Percentiles rank a stretch among this genome's conserved stretches.
phyloP scores from a whole-genome alignment of 176 grass and related monocot genomes.

The Oryza coarctata region DNA sequence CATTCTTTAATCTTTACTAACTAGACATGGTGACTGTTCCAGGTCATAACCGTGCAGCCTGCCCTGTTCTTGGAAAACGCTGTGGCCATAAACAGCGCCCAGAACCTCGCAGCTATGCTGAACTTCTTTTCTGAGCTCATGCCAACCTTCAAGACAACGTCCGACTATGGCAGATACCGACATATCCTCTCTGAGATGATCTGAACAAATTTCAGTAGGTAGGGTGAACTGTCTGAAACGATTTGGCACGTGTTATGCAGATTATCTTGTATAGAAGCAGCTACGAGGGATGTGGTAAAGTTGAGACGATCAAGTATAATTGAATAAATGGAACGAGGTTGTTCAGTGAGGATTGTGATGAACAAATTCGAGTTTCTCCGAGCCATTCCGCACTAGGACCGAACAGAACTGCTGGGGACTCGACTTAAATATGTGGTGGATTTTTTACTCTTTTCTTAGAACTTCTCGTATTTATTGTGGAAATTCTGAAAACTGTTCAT shows the following conservation, averaged over 20 bases:
- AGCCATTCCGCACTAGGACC: too few relatives aligned
- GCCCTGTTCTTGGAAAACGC: conserved; percentile 82
- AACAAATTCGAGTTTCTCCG: too few relatives aligned
- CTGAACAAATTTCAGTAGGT: conserved; percentile 26
- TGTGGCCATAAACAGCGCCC: conserved; percentile 51
- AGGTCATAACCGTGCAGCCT: conserved; percentile 91
- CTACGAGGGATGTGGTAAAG: neutral
- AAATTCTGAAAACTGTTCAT: neutral
- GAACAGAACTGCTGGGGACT: too few relatives aligned
- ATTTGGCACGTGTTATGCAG: neutral
- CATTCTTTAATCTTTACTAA: conserved; percentile 3
- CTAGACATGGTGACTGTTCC: neutral
- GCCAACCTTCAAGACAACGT: conserved; percentile 72
- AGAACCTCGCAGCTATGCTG: conserved; percentile 67
- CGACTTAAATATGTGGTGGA: neutral
- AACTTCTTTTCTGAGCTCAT: conserved; percentile 82
- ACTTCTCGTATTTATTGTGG: neutral
- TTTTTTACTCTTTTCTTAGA: neutral
- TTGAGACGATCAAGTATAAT: neutral
- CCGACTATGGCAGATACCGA: conserved; percentile 64
- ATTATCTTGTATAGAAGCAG: neutral
- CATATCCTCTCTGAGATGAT: conserved; percentile 71
- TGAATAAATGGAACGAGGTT: too few relatives aligned
- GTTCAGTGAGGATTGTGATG: too few relatives aligned
- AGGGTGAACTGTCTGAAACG: neutral